phyloP scores from a whole-genome alignment of 2,329 filamentous ascomycete genomes.

The Erysiphe pulchra region DNA sequence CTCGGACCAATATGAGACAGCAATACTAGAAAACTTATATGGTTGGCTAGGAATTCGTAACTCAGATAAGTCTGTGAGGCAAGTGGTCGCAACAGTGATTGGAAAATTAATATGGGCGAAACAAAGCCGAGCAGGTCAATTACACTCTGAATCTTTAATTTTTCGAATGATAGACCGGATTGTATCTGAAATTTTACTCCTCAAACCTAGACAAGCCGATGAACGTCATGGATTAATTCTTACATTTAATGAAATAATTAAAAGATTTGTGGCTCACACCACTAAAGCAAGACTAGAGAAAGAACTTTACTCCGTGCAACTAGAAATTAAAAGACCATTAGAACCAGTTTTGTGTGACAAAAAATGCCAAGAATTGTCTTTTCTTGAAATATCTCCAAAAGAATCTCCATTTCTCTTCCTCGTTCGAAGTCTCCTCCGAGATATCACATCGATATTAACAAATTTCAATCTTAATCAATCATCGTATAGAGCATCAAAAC shows the following conservation, averaged over 20 bases:
- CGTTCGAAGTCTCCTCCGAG: not conserved
- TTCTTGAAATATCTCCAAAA: not conserved
- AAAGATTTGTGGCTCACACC: constrained; percentile 1
- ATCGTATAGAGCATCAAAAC: constrained; percentile 21
- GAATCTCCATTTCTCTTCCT: not conserved
- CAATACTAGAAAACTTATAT: constrained; percentile 43
- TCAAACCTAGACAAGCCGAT: constrained; percentile 29
- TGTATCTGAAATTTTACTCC: not conserved
- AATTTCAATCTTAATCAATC: not conserved
- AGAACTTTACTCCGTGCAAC: not conserved
- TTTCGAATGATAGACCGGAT: not conserved
- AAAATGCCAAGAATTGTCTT: not conserved
- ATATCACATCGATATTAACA: not conserved
- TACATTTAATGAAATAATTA: constrained; percentile 29
- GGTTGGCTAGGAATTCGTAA: constrained; percentile 79
- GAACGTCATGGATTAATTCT: constrained; percentile 42
- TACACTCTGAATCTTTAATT: not conserved
- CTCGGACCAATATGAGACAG: constrained; percentile 35
- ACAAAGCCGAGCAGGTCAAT: not conserved
- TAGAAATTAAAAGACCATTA: not conserved
- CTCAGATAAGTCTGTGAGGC: constrained; percentile 45
- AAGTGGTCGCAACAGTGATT: constrained; percentile 44
- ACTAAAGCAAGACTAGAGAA: not conserved
- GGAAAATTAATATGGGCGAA: constrained; percentile 24
- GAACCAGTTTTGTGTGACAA: not conserved